Evolutionary conservation across 2,329 filamentous ascomycete genomes (phyloP).

Genomic region (Aspergillus tanneri): DNA sequence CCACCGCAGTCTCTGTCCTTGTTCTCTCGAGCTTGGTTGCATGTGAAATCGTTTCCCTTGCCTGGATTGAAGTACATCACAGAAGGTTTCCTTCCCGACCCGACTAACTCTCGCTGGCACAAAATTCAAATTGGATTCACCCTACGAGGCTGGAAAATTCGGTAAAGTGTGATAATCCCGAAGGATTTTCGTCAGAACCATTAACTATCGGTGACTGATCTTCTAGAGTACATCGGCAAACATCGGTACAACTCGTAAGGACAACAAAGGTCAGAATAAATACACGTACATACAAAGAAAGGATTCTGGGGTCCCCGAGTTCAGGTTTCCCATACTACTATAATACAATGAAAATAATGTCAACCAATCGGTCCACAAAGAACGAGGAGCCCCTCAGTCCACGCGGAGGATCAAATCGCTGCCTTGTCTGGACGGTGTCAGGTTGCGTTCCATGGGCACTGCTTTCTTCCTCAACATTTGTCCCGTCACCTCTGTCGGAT

Average conservation of each 20-base stretch:
- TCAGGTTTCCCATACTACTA: not conserved
- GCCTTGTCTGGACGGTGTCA: conserved; percentile 33
- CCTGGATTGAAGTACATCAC: not conserved
- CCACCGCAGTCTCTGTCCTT: not conserved
- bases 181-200: not conserved
- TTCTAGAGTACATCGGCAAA: not conserved
- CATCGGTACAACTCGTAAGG: not conserved
- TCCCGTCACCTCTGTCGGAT: conserved; percentile 4
- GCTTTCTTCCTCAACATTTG: conserved; percentile 24
- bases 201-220: not conserved
- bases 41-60: not conserved
- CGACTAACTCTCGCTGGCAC: not conserved
- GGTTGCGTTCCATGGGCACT: conserved; percentile 27
- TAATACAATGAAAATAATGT: not conserved
- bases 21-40: not conserved
- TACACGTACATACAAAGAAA: conserved; percentile 1
- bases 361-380: not conserved
- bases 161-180: too few species aligned
- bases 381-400: conserved; percentile 21
- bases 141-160: not conserved
- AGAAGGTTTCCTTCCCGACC: not conserved
- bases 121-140: too few species aligned
- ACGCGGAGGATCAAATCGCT: conserved; percentile 34
- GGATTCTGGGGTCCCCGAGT: not conserved
- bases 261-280: not conserved